phyloP scores from a whole-genome alignment of 164 flowering plant species.

The Vitis riparia region DNA sequence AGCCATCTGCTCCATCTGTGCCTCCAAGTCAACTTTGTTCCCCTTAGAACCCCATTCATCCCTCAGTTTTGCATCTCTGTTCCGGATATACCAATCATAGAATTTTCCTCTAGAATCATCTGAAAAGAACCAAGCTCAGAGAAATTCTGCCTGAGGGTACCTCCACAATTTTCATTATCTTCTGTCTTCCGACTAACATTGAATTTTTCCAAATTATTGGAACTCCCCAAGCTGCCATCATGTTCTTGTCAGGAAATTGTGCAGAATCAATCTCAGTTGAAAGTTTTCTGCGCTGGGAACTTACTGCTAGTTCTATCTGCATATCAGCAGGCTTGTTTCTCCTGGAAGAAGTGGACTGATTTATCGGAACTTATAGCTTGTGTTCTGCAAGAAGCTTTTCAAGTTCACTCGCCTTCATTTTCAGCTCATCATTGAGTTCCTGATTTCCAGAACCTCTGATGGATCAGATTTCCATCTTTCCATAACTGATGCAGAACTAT shows the following conservation, averaged over 20 bases:
- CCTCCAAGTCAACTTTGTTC: conserved; percentile 65
- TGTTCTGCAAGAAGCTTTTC: conserved; percentile 98
- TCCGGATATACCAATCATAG: conserved; percentile 77
- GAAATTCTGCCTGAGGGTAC: conserved; percentile 34
- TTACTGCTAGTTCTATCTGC: conserved; percentile 35
- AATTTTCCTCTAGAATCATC: conserved; percentile 76
- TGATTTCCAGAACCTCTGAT: conserved; percentile 46
- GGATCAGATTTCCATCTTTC: too few species aligned
- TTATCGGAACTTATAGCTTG: conserved; percentile 79
- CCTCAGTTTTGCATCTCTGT: conserved; percentile 79
- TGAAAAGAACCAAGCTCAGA: conserved; percentile 39
- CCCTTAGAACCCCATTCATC: conserved; percentile 77
- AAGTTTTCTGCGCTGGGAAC: conserved; percentile 28
- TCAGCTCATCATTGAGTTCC: conserved; percentile 85
- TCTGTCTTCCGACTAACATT: conserved; percentile 36
- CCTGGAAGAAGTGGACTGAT: conserved; percentile 56
- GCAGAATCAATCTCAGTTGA: conserved; percentile 32
- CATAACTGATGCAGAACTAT: too few species aligned
- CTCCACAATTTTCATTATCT: conserved; percentile 31
- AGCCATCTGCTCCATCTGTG: conserved; percentile 78
- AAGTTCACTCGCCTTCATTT: conserved; percentile 90
- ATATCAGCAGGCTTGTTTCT: conserved; percentile 53
- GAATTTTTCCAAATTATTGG: conserved; percentile 25
- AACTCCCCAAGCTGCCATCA: conserved; percentile 33
- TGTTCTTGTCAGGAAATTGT: conserved; percentile 26